phyloP scores from a whole-genome alignment of 805 yeast species.

The Ogataea paradorogensis region DNA sequence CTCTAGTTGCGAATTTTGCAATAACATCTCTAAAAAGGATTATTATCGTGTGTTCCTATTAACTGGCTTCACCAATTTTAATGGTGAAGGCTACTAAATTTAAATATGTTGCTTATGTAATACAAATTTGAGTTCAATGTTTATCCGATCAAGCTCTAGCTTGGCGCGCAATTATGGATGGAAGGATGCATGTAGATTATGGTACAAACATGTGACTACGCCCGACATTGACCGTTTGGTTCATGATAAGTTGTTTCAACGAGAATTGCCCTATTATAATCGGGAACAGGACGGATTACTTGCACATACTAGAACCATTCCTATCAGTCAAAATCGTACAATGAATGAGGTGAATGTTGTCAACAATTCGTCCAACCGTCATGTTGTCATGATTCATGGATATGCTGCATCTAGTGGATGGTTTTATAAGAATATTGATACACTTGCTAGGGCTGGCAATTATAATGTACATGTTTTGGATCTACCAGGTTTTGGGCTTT shows the following conservation, averaged over 20 bases:
- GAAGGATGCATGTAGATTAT: constrained; percentile 23
- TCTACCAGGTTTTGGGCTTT: constrained; percentile 53
- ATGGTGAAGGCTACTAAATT: constrained; percentile 64
- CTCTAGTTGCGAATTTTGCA: constrained; percentile 82
- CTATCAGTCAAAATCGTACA: not conserved
- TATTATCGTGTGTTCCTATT: constrained; percentile 59
- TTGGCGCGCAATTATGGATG: constrained; percentile 14
- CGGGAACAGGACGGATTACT: constrained; percentile 10
- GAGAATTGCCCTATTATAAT: constrained; percentile 28
- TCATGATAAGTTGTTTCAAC: constrained; percentile 24
- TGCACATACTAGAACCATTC: constrained; percentile 18
- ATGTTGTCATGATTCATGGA: constrained; percentile 54
- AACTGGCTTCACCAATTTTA: constrained; percentile 72
- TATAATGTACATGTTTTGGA: constrained; percentile 41
- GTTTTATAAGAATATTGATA: constrained; percentile 51
- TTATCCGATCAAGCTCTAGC: constrained; percentile 1
- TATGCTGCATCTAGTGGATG: constrained; percentile 57
- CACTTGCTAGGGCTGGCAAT: constrained; percentile 33
- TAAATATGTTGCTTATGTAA: constrained; percentile 3
- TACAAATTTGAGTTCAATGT: not conserved
- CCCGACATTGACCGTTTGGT: constrained; percentile 21
- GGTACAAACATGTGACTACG: constrained; percentile 22
- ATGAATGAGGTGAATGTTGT: constrained; percentile 2
- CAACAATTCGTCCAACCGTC: constrained; percentile 16
- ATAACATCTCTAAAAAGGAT: constrained; percentile 62